These are phyloP conservation scores for Fraxinus greggii DNA, from an alignment of 305 asterid genomes.

Conservation along the genomic window DNA sequence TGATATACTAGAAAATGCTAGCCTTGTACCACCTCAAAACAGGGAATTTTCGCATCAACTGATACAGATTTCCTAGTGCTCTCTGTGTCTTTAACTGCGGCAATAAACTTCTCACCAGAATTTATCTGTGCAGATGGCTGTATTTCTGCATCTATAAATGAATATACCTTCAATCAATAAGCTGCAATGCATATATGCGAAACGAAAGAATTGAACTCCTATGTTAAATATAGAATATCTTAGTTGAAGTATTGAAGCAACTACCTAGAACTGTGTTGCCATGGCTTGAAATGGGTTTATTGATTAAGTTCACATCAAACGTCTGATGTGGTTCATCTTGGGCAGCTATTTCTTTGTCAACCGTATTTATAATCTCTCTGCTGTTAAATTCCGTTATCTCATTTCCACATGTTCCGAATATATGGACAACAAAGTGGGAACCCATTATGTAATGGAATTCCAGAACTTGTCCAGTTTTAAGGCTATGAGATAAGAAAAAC, in stretches of 20 bases:
- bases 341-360: not conserved
- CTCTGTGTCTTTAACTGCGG: not conserved
- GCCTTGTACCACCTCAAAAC: not conserved
- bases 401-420: not conserved
- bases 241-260: not conserved
- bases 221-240: too few species aligned
- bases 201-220: not conserved
- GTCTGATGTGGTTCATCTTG: not conserved
- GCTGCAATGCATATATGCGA: not conserved
- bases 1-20: not conserved
- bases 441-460: not conserved
- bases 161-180: not conserved
- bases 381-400: not conserved
- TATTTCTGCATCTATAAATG: not conserved
- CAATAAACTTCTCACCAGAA: not conserved
- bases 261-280: not conserved
- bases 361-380: not conserved
- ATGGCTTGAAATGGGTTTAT: not conserved
- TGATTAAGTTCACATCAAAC: too few species aligned
- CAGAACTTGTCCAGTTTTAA: not conserved
- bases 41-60: not conserved
- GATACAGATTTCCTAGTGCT: not conserved
- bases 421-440: not conserved
- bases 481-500: not conserved
- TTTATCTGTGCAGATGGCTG: not conserved